Evolutionary conservation across 1,284 basidiomycete genomes (phyloP), one percentile per base, ranked within the genome.

Genomic region (Athelia sp.): DNA sequence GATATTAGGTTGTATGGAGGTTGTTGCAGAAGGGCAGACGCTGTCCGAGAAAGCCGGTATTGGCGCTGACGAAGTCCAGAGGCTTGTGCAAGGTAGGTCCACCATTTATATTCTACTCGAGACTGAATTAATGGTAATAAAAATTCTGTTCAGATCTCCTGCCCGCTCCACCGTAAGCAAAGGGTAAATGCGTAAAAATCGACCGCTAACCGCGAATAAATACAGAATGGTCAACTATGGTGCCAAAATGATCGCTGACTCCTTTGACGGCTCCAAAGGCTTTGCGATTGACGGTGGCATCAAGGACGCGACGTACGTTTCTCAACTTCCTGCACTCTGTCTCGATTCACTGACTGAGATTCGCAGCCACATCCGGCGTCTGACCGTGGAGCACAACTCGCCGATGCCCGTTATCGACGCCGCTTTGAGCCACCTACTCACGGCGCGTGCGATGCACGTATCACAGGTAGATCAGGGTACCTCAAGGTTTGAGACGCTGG

Each of bases 251-350:
- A 64, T 80, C 2, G 66, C 79, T 48, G 81, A 91, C 67, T 71
- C 79, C 32, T 95, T 93, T 62, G 84, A 92, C 53, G 88, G 84
- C 17, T 73, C 77, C 9, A 74, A 74, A 35, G 93, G 92, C n/a
- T 95, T 96, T 64, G 75, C 84, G n/a, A 80, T 95, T 48, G 84
- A 87, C 34, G 90, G 90, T 15, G 93, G 92, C n/a, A 82, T 95
- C 59, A 92, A 92, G 59, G 92, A 95, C 62, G 72, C 71, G 15
- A 67, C 75, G 71, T 79, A 57, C 29, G 74, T 70, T 17, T 17
- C 29, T 38, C 32, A 21, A 1, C 45, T 24, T 23, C 17, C 36
- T 4, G n/a, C n/a, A n/a, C n/a, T 17, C 11, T 21, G 43, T 23
- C 26, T 34, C n/a, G n/a, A n/a, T 24, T 31, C 38, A 26, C 24